Percentiles rank a stretch among this genome's conserved stretches.
Evolutionary conservation across 257 asterid species (phyloP).

Genomic region (Vinca minor): DNA sequence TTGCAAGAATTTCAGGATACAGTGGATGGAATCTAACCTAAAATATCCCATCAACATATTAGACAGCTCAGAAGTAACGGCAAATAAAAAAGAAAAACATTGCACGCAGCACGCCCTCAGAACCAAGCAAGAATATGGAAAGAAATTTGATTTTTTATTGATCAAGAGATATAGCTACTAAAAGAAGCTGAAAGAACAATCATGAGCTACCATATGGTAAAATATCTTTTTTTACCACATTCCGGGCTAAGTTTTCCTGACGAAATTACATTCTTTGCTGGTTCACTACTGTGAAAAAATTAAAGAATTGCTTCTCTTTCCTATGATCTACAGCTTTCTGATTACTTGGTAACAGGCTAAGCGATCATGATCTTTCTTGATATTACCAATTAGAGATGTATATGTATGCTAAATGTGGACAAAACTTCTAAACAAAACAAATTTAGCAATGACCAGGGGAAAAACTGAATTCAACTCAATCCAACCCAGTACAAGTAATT

Average conservation of each 20-base stretch:
- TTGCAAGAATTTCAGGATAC: constrained; percentile 72
- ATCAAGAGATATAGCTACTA: background rate
- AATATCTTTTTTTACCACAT: background rate
- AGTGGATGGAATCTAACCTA: constrained; percentile 98
- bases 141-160: background rate
- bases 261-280: no score
- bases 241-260: background rate
- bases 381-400: no score
- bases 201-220: background rate
- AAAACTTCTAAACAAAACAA: no score
- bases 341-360: background rate
- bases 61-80: constrained; percentile 18
- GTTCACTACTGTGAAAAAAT: background rate
- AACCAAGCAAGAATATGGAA: constrained; percentile 14
- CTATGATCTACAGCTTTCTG: background rate
- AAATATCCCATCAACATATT: constrained; percentile 21
- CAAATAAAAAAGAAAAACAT: background rate
- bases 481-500: background rate
- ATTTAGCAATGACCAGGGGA: background rate
- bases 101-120: constrained; percentile 1
- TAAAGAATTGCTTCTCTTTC: background rate
- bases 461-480: background rate
- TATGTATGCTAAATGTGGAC: no score
- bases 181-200: background rate
- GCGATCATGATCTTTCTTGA: background rate